Conservation (phyloP, 768 basidiomycete genomes). For the Lepiota venenata region DNA sequence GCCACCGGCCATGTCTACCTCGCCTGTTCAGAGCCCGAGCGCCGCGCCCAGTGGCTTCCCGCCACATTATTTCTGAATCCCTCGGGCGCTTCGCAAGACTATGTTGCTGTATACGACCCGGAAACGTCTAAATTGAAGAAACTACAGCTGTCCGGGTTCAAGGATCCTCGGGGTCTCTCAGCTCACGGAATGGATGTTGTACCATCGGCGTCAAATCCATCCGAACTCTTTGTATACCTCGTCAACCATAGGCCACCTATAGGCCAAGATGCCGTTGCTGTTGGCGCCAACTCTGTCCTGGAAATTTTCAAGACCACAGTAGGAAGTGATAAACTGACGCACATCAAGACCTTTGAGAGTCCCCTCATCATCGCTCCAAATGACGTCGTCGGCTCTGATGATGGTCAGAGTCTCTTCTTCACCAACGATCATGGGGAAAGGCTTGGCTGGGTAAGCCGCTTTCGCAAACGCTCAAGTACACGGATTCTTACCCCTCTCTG, state of each 20-base stretch:
- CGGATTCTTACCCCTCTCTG: neutral
- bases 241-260: slow-evolving; percentile 65
- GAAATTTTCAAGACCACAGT: slow-evolving; percentile 62
- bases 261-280: slow-evolving; percentile 27
- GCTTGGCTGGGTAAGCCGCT: slow-evolving; percentile 44
- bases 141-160: slow-evolving; percentile 39
- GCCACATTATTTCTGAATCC: slow-evolving; percentile 31
- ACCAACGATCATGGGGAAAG: slow-evolving; percentile 66
- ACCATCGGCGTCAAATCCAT: slow-evolving; percentile 41
- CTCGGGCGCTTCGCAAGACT: slow-evolving; percentile 44
- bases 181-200: slow-evolving; percentile 72
- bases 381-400: slow-evolving; percentile 62
- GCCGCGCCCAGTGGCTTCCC: slow-evolving; percentile 53
- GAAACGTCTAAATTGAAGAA: slow-evolving; percentile 39
- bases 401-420: slow-evolving; percentile 64
- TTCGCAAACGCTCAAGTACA: neutral
- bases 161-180: slow-evolving; percentile 41
- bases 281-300: slow-evolving; percentile 70
- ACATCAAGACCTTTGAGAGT: slow-evolving; percentile 58
- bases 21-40: slow-evolving; percentile 53
- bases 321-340: slow-evolving; percentile 39
- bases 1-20: slow-evolving; percentile 56
- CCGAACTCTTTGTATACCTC: slow-evolving; percentile 60
- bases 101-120: slow-evolving; percentile 59
- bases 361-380: slow-evolving; percentile 62